phyloP scores from a whole-genome alignment of 2,329 filamentous ascomycete species.

The Pestalotiopsis sp. region DNA sequence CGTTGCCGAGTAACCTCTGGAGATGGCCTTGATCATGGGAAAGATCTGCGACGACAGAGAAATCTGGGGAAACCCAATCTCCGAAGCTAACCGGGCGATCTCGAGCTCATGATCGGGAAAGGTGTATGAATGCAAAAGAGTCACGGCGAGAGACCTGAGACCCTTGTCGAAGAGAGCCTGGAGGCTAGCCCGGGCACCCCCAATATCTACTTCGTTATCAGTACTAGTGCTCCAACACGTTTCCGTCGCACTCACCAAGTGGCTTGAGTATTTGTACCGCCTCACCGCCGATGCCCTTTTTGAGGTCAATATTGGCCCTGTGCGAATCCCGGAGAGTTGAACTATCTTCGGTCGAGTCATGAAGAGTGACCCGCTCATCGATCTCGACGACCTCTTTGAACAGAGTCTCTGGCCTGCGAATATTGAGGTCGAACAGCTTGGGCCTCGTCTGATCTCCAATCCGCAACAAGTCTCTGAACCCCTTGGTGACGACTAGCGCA shows the following conservation, averaged over 20 bases:
- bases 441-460: constrained; percentile 75
- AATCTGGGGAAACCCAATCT: constrained; percentile 23
- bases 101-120: constrained; percentile 67
- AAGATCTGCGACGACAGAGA: constrained; percentile 23
- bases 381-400: constrained; percentile 71
- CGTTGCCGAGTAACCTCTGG: constrained; percentile 22
- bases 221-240: background rate
- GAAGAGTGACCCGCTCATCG: constrained; percentile 71
- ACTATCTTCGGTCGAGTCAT: constrained; percentile 62
- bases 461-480: constrained; percentile 69
- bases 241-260: background rate
- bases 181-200: constrained; percentile 56
- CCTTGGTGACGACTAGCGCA: constrained; percentile 16
- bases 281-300: constrained; percentile 55
- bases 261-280: constrained; percentile 62
- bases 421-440: constrained; percentile 72
- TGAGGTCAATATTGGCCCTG: constrained; percentile 56
- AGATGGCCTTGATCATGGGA: constrained; percentile 26
- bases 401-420: constrained; percentile 67
- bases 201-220: constrained; percentile 55
- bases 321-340: constrained; percentile 39
- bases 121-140: constrained; percentile 75
- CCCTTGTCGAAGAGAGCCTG: constrained; percentile 63
- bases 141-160: constrained; percentile 55
- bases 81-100: constrained; percentile 60